Evolutionary conservation across 768 basidiomycete genomes (phyloP), one percentile per base, ranked within the genome.

Genomic region (Lentinula boryana): DNA sequence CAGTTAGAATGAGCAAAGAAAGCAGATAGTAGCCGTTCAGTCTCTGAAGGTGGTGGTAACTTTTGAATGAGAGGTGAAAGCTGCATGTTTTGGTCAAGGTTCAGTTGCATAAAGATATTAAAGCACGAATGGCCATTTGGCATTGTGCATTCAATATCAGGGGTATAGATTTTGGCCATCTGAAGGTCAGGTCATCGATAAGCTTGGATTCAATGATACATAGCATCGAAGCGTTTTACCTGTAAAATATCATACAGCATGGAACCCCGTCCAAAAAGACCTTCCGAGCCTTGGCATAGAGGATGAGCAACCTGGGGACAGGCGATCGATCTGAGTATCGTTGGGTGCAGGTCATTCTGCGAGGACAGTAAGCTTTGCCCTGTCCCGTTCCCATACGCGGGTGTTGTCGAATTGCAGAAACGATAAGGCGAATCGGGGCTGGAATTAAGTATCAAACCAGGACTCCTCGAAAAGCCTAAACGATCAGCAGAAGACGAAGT

Each of bases 1-100:
- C 79, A 82, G 61, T 83, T 83, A 53, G 74, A 70, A 49, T 78
- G 72, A 18, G 68, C 62, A 69, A 84, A 82, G 67, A 77, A 84
- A 15, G 67, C 27, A 38, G 27, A 54, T 16, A 60, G 12, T 27
- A 50, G 40, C 15, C 58, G 40, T 63, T 59, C 56, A 70, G 54
- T 55, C 66, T 65, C 46, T 36, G n/a, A 5, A 69, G 62, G 35
- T 52, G 23, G n/a, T 40, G 38, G 8, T 12, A 43, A 15, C 65
- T 65, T 8, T 66, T 56, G 13, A 68, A 70, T 0, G 69, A 63
- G 44, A 62, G 73, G 58, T 61, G 82, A 81, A 61, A 76, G 75
- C 68, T 80, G 76, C 21, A 38, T 38, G 63, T 77, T 78, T 31
- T 81, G 69, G 3, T 80, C 64, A 48, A 40, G 35, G n/a, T 18